These are phyloP conservation scores for Tubosaeta sp. DNA, from an alignment of 768 basidiomycete genomes.

Conservation along the genomic window DNA sequence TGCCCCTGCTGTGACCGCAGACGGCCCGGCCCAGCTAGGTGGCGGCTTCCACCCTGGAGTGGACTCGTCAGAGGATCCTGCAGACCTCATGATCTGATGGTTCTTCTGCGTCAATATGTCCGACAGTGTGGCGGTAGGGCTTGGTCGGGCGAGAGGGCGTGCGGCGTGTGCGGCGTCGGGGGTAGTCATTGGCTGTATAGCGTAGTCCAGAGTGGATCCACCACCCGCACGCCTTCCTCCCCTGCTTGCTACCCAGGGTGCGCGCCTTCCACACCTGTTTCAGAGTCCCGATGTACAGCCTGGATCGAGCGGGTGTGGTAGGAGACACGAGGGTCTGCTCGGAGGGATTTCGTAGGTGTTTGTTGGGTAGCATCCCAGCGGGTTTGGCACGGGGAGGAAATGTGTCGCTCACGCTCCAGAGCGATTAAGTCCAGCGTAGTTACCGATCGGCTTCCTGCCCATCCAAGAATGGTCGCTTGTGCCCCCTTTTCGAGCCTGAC, in stretches of 20 bases:
- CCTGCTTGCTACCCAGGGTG: too few relatives aligned
- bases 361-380: slow-evolving; percentile 11
- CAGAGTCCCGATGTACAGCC: not conserved
- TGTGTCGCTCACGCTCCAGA: slow-evolving; percentile 15
- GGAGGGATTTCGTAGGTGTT: slow-evolving; percentile 12
- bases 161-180: too few relatives aligned
- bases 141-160: too few relatives aligned
- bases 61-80: not conserved
- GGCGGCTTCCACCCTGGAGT: slow-evolving; percentile 20
- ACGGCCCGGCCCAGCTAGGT: slow-evolving; percentile 22
- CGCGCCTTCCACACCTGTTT: not conserved
- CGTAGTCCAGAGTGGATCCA: too few relatives aligned
- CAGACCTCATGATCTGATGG: not conserved
- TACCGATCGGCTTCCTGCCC: not conserved
- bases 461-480: not conserved
- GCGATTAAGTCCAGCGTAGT: not conserved
- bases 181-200: too few relatives aligned
- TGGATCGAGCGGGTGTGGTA: not conserved
- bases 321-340: not conserved
- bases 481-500: not conserved
- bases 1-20: not conserved
- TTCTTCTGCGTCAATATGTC: not conserved
- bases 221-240: too few relatives aligned
- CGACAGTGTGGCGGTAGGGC: too few relatives aligned
- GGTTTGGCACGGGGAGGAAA: slow-evolving; percentile 22